These are phyloP conservation scores for Naganishia vaughanmartiniae DNA, from an alignment of 768 basidiomycete genomes.

Conservation along the genomic window DNA sequence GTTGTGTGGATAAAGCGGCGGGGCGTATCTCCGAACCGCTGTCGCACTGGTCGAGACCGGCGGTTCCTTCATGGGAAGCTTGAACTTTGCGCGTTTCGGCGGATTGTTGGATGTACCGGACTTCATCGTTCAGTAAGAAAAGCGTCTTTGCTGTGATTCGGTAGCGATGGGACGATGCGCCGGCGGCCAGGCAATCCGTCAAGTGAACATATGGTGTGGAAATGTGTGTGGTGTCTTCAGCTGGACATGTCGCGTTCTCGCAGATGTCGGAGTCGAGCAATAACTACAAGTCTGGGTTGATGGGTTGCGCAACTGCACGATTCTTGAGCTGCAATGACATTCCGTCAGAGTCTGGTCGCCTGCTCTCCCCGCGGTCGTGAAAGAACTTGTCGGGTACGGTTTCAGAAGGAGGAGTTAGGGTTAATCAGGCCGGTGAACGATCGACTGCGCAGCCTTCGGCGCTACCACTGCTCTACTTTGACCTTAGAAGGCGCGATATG, in stretches of 20 bases:
- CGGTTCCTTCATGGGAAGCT: conserved; percentile 10
- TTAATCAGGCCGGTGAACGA: neutral
- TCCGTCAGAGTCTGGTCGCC: too few species aligned
- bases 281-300: neutral
- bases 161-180: neutral
- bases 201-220: neutral
- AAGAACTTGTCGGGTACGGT: neutral
- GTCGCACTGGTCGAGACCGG: conserved; percentile 19
- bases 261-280: neutral
- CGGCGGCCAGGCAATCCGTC: neutral
- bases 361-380: too few species aligned
- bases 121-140: conserved; percentile 5
- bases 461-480: neutral
- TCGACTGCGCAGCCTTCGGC: neutral
- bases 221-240: neutral
- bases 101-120: neutral
- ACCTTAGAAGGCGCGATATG: too few species aligned
- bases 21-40: conserved; percentile 14
- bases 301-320: neutral
- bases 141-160: too few species aligned
- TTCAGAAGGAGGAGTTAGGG: neutral
- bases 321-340: neutral
- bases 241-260: neutral
- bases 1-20: conserved; percentile 25
- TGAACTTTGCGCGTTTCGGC: conserved; percentile 17